These are phyloP conservation scores for Schizosaccharomyces lindneri DNA, from an alignment of 805 yeast genomes.

Conservation along the genomic window DNA sequence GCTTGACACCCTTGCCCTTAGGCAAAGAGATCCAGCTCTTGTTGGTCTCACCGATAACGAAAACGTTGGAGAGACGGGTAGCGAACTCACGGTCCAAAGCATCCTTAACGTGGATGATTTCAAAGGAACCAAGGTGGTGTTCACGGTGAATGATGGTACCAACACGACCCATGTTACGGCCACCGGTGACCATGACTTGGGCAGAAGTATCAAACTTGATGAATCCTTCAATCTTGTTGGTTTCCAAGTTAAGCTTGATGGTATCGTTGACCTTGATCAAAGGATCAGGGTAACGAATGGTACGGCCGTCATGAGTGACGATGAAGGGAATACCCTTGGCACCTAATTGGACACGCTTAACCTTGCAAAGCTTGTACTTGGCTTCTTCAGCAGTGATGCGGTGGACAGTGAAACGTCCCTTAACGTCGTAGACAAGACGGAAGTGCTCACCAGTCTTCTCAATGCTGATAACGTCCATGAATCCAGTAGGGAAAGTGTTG, in stretches of 20 bases:
- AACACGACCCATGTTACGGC: constrained; percentile 95
- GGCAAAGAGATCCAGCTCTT: constrained; percentile 87
- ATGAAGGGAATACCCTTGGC: constrained; percentile 95
- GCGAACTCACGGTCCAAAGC: constrained; percentile 83
- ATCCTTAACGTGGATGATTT: constrained; percentile 89
- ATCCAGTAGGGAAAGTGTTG: constrained; percentile 96
- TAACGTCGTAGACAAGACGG: constrained; percentile 94
- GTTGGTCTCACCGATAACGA: constrained; percentile 86
- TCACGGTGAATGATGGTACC: constrained; percentile 92
- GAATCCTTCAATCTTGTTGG: constrained; percentile 80
- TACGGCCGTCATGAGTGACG: constrained; percentile 99
- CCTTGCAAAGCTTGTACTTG: constrained; percentile 92
- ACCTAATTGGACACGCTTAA: constrained; percentile 93
- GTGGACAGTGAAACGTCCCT: constrained; percentile 99
- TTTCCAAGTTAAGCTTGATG: constrained; percentile 83
- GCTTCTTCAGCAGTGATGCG: constrained; percentile 98
- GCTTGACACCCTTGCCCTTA: constrained; percentile 97
- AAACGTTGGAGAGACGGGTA: constrained; percentile 80
- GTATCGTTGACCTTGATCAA: constrained; percentile 89
- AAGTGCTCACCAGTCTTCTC: constrained; percentile 98
- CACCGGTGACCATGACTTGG: constrained; percentile 85
- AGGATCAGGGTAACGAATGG: constrained; percentile 99
- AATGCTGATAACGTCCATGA: constrained; percentile 93
- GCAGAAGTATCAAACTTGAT: constrained; percentile 83
- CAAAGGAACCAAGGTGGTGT: constrained; percentile 96